phyloP scores from a whole-genome alignment of 2,329 filamentous ascomycete species.

The Monilinia aucupariae region DNA sequence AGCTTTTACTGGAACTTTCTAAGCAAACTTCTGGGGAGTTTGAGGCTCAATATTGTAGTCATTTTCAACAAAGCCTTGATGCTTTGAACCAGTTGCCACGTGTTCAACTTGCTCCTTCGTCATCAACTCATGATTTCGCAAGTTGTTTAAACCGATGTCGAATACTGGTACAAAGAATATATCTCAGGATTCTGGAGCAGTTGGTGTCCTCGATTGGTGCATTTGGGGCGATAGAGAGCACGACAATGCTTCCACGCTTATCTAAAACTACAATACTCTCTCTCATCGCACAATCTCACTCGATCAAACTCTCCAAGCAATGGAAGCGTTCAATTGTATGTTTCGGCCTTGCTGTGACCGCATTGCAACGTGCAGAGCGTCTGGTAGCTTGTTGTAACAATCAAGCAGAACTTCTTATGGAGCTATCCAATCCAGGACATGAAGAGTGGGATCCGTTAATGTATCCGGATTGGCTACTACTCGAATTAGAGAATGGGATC shows the following conservation, averaged over 20 bases:
- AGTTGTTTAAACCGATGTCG: neutral
- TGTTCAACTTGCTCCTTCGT: neutral
- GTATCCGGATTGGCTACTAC: slow-evolving; percentile 54
- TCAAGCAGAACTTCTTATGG: slow-evolving; percentile 37
- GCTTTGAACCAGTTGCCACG: slow-evolving; percentile 17
- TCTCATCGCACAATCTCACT: slow-evolving; percentile 13
- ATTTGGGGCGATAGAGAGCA: neutral
- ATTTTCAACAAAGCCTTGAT: slow-evolving; percentile 20
- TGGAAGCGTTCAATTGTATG: slow-evolving; percentile 22
- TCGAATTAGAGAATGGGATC: slow-evolving; percentile 60
- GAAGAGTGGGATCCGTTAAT: slow-evolving; percentile 48
- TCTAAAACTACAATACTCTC: slow-evolving; percentile 21
- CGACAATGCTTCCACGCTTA: slow-evolving; percentile 20
- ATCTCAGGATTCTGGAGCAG: neutral
- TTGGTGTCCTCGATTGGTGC: neutral
- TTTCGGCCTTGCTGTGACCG: slow-evolving; percentile 23
- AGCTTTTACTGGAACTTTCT: slow-evolving; percentile 20
- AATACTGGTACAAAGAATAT: neutral
- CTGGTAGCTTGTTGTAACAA: slow-evolving; percentile 34
- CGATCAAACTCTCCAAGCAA: neutral
- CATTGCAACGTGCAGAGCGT: slow-evolving; percentile 32
- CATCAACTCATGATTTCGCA: neutral
- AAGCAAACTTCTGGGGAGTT: slow-evolving; percentile 14
- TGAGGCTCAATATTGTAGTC: slow-evolving; percentile 18
- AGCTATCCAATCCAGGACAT: slow-evolving; percentile 49